Base-by-base conservation (phyloP, 768 basidiomycete species). In the Ramaria sp. region DNA sequence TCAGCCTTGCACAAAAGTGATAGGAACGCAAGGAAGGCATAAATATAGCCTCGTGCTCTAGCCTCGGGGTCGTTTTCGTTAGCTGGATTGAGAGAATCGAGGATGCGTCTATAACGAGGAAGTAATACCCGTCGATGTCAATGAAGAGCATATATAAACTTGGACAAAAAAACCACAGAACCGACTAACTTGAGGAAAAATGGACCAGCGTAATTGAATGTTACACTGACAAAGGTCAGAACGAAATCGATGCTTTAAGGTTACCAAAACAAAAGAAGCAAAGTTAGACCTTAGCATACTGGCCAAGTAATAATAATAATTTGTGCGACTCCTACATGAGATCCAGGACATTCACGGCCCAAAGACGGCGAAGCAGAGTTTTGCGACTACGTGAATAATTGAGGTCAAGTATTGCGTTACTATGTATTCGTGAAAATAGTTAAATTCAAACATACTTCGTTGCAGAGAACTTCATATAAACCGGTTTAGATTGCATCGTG, bases 121-220 rank as follows among this genome's bases (percentile, higher is more conserved):
- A n/a, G n/a, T n/a, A n/a, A n/a, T n/a, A n/a, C n/a, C n/a, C n/a
- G n/a, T 60, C 59, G 15, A 38, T 38, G 24, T 54, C 27, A 38
- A 37, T 25, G 20, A 15, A 18, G 36, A 9, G n/a, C n/a, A n/a
- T n/a, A n/a, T n/a, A n/a, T n/a, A n/a, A n/a, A n/a, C n/a, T n/a
- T n/a, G n/a, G n/a, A n/a, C n/a, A n/a, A n/a, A n/a, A n/a, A n/a
- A n/a, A n/a, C n/a, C 13, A 45, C 53, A 32, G 56, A 56, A 36
- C 58, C 60, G 5, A 67, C 75, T 54, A 48, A 81, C 79, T 88
- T 90, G 42, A 96, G 73, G 71, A 94, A 92, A 70, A 82, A 92
- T 6, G 93, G 92, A 0, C 79, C 78, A 0, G 81, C 74, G 67
- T 92, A 95, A 60, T 85, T 85, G 69, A 90, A 84, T 0, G 77